Evolutionary conservation across 768 basidiomycete species (phyloP), one percentile per base, ranked within the genome.

Genomic region (Arthromyces matolae): DNA sequence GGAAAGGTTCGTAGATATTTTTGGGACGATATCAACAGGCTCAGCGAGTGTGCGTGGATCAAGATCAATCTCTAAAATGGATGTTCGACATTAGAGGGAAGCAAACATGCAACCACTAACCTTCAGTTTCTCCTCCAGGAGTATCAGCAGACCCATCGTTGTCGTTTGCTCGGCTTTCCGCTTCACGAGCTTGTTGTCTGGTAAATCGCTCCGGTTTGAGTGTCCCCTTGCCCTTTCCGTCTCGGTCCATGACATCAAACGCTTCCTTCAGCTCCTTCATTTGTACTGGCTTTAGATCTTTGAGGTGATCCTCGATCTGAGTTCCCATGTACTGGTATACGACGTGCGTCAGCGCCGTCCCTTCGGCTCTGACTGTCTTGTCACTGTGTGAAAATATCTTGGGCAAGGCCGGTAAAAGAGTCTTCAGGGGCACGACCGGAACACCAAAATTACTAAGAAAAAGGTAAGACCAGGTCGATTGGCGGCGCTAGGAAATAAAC

Each of bases 331-430:
- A 93, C 49, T 89, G 85, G 71, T 98, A 95, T 6, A 98, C 67
- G 0, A 71, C 69, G 57, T 86, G 83, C 0, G 82, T 75, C 16
- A 99, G 81, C 23, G 76, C 72, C 0, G 81, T 81, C 27, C 95
- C 96, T 69, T 99, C 96, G 1, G 89, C 82, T 50, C 96, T 88
- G 43, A 99, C 96, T 22, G 81, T 86, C 70, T 98, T 98, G 68
- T 99, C 96, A 13, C 82, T 84, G 61, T 99, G 96, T 3, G 83
- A 82, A 48, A 98, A 99, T 40, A 98, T 91, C 71, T 93, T 95
- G 28, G 94, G 89, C 18, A 99, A 68, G 5, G 78, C 66, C 61
- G 94, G 94, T 46, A 98, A 75, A n/a, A 97, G 72, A n/a, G n/a
- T n/a, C n/a, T 10, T 86, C 83, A 29, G 88, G 79, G 5, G 87